Base-by-base conservation (phyloP, 176 grass and related monocot species). In the Paspalum notatum region DNA sequence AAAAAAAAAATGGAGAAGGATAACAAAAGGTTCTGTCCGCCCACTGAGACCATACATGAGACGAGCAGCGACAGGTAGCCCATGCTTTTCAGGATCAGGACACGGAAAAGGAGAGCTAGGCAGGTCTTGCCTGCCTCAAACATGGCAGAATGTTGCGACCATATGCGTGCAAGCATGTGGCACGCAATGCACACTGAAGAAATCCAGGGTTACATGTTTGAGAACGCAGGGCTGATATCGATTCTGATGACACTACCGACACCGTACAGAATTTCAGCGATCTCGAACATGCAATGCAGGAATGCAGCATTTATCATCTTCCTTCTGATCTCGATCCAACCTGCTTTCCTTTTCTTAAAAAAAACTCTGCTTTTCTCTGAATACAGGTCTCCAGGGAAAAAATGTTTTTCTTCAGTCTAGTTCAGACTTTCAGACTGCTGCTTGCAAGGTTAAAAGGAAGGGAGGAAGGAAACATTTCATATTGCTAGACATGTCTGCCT, bases 101-200 rank as follows among this genome's bases (percentile, higher is more conserved):
- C n/a, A n/a, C n/a, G n/a, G n/a, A 42, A 48, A 32, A 60, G 37
- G 6, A 1, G 17, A 22, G 25, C 16, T 1, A 9, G 25, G 8
- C 2, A 21, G 46, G 9, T 75, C 44, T 58, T 22, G 12, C 55
- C 49, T 17, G 5, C 59, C 39, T 39, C 52, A 60, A 80, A 65
- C 66, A 80, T 64, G 8, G 72, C 64, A 82, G 16, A 27, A 61
- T 61, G 58, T 61, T 26, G 58, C 58, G 10, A 61, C 58, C 58
- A 61, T 61, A 21, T 12, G 56, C 56, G 12, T 59, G 57, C 12
- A 1, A 25, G 57, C 32, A 32, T 32, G 32, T 32, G 32, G 32
- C 57, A 26, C 21, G 22, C 57, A 22, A 25, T 60, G 57, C 58
- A 12, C 56, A 60, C 21, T 60, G 57, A 60, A 26, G 11, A 60